Percentiles rank a stretch among this genome's conserved stretches.
Evolutionary conservation across 306 rosid genomes (phyloP).

Genomic region (Vigna mungo): DNA sequence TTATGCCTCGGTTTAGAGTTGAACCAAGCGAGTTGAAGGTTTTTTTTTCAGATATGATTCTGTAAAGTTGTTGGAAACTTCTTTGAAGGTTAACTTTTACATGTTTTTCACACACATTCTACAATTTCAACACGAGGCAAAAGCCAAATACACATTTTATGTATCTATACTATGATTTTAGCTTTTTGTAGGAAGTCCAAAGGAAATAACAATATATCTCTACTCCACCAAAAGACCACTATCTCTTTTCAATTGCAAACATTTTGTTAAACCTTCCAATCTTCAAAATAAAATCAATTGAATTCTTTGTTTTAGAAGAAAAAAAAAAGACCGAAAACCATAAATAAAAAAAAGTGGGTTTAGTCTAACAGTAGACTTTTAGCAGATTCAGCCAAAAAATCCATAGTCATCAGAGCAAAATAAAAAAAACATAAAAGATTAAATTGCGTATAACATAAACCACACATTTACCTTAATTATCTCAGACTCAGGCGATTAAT

Average conservation of each 20-base stretch:
- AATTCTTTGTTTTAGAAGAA: constrained; percentile 3
- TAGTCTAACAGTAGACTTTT: neutral
- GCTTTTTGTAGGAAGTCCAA: neutral
- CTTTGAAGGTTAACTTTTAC: neutral
- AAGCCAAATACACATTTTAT: neutral
- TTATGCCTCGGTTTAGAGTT: no score
- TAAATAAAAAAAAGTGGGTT: constrained; percentile 24
- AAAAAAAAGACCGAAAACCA: neutral
- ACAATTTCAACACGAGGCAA: neutral
- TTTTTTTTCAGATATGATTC: no score
- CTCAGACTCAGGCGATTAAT: constrained; percentile 18
- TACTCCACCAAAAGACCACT: neutral
- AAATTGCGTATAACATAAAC: constrained; percentile 21
- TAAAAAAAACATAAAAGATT: constrained; percentile 13
- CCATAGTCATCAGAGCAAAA: constrained; percentile 6
- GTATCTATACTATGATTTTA: neutral
- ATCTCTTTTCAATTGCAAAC: neutral
- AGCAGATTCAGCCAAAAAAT: constrained; percentile 12
- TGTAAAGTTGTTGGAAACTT: neutral
- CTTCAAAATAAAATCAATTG: constrained; percentile 22
- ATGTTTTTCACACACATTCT: neutral
- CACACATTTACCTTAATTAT: constrained; percentile 21
- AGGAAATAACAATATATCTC: neutral
- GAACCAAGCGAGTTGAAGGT: no score
- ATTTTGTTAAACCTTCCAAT: neutral